Base-by-base conservation (phyloP, 2,329 filamentous ascomycete species). In the Penicillium olsonii region DNA sequence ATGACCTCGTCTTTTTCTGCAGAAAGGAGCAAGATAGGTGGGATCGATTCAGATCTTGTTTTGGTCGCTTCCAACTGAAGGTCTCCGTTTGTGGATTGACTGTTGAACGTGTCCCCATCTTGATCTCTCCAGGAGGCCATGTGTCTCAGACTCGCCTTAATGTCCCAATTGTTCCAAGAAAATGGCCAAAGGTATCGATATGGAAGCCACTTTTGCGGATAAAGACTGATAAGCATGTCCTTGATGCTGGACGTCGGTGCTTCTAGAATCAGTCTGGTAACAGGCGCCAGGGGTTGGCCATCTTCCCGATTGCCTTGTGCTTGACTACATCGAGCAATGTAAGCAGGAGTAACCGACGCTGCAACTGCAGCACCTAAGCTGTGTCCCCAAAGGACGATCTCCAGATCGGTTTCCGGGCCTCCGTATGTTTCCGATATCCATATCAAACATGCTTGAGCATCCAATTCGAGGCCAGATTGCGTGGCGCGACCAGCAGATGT, bases 171-270 rank as follows among this genome's bases (percentile, higher is more conserved):
- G 48, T 75, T 91, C 57, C 87, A 78, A 10, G 92, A 75, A 62
- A 92, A 91, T 0, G 85, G 86, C 76, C 84, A 83, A 0, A 92
- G 75, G 64, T 92, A 84, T 39, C 81, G 80, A 65, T 92, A 92
- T 0, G 88, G 88, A 6, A 92, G 73, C 87, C 88, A 92, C 59
- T 82, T 87, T 59, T 91, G 87, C 1, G 88, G 88, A 62, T 92
- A 92, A 2, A 92, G 68, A 1, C 82, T 83, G 35, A 81, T 72
- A 5, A 92, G 75, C 87, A 92, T 90, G 15, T 80, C 81, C 50
- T 80, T 78, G 47, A 89, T 80, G 37, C 83, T 88, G 1, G 85
- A 80, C 54, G 91, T 91, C 0, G 88, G 88, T 0, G 88, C 91
- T 64, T 92, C 88, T 2, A 92, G 76, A 10, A 92, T 75, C 42